These are phyloP conservation scores for Pseudopyrenochaeta lycopersici DNA, from an alignment of 2,329 filamentous ascomycete genomes.

Conservation along the genomic window DNA sequence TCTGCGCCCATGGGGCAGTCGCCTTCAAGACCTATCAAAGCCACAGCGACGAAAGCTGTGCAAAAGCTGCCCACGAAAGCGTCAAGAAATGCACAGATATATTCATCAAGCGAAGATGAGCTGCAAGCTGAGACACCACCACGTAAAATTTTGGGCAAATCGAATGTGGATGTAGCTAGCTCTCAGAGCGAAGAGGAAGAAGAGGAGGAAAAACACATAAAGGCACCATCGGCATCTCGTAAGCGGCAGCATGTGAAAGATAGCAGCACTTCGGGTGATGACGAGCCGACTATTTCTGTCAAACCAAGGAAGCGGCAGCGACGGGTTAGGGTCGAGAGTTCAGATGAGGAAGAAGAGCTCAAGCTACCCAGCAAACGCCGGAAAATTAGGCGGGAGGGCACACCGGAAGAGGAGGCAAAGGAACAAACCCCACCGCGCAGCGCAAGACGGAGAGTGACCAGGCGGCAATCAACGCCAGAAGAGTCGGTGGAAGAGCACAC, in stretches of 20 bases:
- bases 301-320: slow-evolving; percentile 19
- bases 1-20: slow-evolving; percentile 21
- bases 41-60: slow-evolving; percentile 20
- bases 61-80: slow-evolving; percentile 22
- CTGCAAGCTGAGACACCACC: slow-evolving; percentile 23
- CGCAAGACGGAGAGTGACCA: neutral
- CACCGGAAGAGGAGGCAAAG: slow-evolving; percentile 14
- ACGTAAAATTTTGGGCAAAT: slow-evolving; percentile 37
- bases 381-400: neutral
- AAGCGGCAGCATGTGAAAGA: slow-evolving; percentile 25
- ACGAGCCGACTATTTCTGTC: slow-evolving; percentile 19
- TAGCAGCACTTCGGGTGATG: slow-evolving; percentile 10
- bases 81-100: slow-evolving; percentile 20
- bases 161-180: slow-evolving; percentile 16
- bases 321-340: slow-evolving; percentile 3
- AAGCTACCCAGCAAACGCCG: neutral
- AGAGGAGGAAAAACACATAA: slow-evolving; percentile 7
- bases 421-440: slow-evolving; percentile 14
- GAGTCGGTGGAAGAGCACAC: slow-evolving; percentile 12
- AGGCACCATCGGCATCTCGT: slow-evolving; percentile 11
- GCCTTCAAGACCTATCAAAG: slow-evolving; percentile 12
- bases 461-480: neutral
- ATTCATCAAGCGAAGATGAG: slow-evolving; percentile 33
- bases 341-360: slow-evolving; percentile 4
- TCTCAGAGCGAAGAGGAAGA: slow-evolving; percentile 21